Percentiles rank a stretch among this genome's conserved stretches.
Evolutionary conservation across 148 eudicot genomes (phyloP).

Genomic region (Fagopyrum tataricum): DNA sequence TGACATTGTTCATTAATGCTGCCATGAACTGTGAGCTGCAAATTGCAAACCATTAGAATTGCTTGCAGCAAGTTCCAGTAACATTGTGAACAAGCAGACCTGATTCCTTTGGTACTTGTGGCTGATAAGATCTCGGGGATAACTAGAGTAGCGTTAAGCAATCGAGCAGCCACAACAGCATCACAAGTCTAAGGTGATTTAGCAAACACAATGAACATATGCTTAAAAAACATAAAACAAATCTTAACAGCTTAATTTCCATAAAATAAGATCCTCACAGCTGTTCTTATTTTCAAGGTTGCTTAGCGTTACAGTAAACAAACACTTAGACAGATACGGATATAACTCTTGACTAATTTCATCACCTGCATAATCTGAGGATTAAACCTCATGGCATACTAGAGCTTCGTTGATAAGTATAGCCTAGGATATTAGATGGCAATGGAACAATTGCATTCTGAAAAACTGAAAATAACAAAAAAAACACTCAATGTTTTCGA

Average conservation of each 20-base stretch:
- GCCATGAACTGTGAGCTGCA: conserved; percentile 74
- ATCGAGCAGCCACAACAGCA: conserved; percentile 71
- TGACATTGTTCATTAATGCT: conserved; percentile 72
- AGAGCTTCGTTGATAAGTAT: no score
- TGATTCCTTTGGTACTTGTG: conserved; percentile 93
- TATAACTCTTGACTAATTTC: no score
- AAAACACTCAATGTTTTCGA: no score
- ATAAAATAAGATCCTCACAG: no score
- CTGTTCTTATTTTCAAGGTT: no score
- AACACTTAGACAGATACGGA: no score
- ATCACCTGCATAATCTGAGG: no score
- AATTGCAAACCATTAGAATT: background rate
- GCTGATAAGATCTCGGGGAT: conserved; percentile 87
- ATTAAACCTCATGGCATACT: no score
- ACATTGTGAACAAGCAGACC: conserved; percentile 23
- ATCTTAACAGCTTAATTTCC: background rate
- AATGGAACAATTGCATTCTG: no score
- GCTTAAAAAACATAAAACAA: background rate
- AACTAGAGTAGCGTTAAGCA: conserved; percentile 88
- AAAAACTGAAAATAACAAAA: no score
- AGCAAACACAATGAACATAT: background rate
- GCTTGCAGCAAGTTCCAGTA: background rate
- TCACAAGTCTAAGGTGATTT: conserved; percentile 54
- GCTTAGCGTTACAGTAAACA: no score
- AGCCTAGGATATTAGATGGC: no score